Percentiles rank a stretch among this genome's conserved stretches.
Evolutionary conservation across 768 basidiomycete species (phyloP).

Genomic region (Lyophyllum shimeji): DNA sequence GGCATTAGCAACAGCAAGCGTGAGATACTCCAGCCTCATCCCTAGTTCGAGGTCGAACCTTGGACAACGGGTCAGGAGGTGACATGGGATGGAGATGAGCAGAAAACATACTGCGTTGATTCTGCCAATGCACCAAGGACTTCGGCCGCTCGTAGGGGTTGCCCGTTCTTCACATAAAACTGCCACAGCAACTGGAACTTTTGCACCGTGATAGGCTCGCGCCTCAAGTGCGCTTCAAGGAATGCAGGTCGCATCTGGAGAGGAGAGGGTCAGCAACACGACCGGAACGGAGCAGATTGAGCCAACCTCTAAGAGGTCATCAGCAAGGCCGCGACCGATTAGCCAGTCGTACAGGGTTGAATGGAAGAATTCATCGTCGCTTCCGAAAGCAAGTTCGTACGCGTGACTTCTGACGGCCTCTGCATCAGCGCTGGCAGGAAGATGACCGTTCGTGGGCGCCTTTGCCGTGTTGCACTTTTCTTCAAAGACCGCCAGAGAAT

Average conservation of each 20-base stretch:
- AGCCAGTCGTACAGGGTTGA: slow-evolving; percentile 95
- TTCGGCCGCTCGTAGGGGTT: slow-evolving; percentile 85
- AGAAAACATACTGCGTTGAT: slow-evolving; percentile 65
- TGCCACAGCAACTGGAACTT: slow-evolving; percentile 95
- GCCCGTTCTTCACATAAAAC: slow-evolving; percentile 91
- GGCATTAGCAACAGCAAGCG: slow-evolving; percentile 92
- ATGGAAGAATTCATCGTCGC: slow-evolving; percentile 92
- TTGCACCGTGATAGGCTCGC: slow-evolving; percentile 76
- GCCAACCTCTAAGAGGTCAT: slow-evolving; percentile 86
- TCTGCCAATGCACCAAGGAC: slow-evolving; percentile 83
- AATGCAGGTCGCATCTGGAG: slow-evolving; percentile 79
- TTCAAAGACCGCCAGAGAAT: slow-evolving; percentile 81
- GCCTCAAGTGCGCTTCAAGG: slow-evolving; percentile 83
- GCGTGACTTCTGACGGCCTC: slow-evolving; percentile 81
- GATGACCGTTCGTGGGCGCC: slow-evolving; percentile 17
- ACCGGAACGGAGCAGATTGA: neutral
- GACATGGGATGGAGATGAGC: neutral
- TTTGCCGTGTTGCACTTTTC: slow-evolving; percentile 44
- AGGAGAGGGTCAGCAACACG: slow-evolving; percentile 9
- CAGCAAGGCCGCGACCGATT: slow-evolving; percentile 73
- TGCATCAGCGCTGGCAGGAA: slow-evolving; percentile 44
- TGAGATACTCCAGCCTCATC: slow-evolving; percentile 85
- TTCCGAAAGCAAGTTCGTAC: slow-evolving; percentile 81
- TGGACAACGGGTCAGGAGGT: neutral
- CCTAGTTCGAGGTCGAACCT: slow-evolving; percentile 72